Conservation (phyloP, 2,329 filamentous ascomycete species). For the Exophiala mesophila region DNA sequence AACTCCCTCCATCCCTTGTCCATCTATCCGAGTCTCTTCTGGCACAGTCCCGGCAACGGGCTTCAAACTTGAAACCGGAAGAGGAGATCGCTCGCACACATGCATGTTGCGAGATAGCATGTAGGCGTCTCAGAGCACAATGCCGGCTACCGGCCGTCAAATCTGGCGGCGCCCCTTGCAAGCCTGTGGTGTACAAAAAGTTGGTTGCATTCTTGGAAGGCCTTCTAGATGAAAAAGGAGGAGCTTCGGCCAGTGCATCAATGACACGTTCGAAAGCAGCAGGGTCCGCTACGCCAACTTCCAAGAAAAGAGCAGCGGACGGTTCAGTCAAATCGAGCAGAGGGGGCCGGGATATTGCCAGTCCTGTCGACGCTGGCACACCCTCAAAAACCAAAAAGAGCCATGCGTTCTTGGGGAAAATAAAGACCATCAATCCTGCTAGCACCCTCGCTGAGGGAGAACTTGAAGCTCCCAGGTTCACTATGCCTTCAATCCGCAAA, state of each 20-base stretch:
- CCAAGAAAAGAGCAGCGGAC: conserved; percentile 23
- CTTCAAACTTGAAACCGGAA: conserved; percentile 71
- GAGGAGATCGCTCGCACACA: conserved; percentile 84
- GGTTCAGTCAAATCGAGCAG: conserved; percentile 24
- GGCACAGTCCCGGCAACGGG: conserved; percentile 72
- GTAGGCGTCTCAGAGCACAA: conserved; percentile 71
- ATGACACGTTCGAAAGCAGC: no score
- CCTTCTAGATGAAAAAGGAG: conserved; percentile 52
- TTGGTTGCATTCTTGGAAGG: conserved; percentile 75
- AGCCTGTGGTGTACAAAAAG: conserved; percentile 75
- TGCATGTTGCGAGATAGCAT: conserved; percentile 83
- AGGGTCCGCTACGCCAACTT: conserved; percentile 16
- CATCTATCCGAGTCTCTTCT: conserved; percentile 69
- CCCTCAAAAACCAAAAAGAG: conserved; percentile 35
- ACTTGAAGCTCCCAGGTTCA: conserved; percentile 56
- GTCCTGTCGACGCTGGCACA: neutral
- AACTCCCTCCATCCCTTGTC: conserved; percentile 50
- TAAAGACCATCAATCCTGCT: conserved; percentile 19
- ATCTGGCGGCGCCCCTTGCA: conserved; percentile 64
- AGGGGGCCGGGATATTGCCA: conserved; percentile 22
- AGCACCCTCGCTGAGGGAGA: conserved; percentile 5
- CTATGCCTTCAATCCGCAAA: conserved; percentile 62
- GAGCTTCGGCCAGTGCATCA: conserved; percentile 29
- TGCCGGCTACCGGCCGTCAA: conserved; percentile 74
- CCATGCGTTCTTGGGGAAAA: conserved; percentile 17